These are phyloP conservation scores for Henckelia pumila DNA, from an alignment of 257 asterid species.

Conservation along the genomic window DNA sequence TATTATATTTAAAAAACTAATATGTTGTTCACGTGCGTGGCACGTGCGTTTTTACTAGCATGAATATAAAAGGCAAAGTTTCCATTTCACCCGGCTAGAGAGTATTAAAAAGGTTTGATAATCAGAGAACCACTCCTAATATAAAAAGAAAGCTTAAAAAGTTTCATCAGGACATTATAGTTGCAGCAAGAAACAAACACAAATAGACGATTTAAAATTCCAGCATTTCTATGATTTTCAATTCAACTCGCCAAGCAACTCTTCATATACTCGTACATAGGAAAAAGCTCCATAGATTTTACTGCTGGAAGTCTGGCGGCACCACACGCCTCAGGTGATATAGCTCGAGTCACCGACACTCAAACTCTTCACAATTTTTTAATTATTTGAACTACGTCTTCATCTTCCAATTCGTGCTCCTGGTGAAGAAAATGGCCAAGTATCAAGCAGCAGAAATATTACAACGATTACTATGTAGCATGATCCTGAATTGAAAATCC, in stretches of 20 bases:
- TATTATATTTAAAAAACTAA: too few relatives aligned
- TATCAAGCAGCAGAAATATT: not conserved
- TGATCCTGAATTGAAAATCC: not conserved
- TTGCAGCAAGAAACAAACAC: not conserved
- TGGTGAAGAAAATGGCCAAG: conserved; percentile 23
- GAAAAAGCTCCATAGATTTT: not conserved
- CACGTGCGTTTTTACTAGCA: too few relatives aligned
- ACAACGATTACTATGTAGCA: not conserved
- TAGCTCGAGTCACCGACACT: not conserved
- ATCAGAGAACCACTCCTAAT: not conserved
- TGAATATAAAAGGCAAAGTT: too few relatives aligned
- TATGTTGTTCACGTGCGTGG: too few relatives aligned
- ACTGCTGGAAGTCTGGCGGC: conserved; percentile 3
- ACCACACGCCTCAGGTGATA: conserved; percentile 6
- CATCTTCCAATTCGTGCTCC: conserved; percentile 95
- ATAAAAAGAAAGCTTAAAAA: too few relatives aligned
- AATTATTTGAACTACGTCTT: conserved; percentile 96
- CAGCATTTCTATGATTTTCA: conserved; percentile 18
- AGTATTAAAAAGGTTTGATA: not conserved
- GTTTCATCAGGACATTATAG: not conserved
- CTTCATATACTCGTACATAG: conserved; percentile 6
- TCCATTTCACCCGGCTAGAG: too few relatives aligned
- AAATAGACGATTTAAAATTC: conserved; percentile 21
- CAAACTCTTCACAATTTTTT: conserved; percentile 59
- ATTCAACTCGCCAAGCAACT: conserved; percentile 7